Percentiles rank a stretch among this genome's conserved stretches.
Evolutionary conservation across 352 stramenopile species (phyloP).

Genomic region (Globisporangium carolinianum): DNA sequence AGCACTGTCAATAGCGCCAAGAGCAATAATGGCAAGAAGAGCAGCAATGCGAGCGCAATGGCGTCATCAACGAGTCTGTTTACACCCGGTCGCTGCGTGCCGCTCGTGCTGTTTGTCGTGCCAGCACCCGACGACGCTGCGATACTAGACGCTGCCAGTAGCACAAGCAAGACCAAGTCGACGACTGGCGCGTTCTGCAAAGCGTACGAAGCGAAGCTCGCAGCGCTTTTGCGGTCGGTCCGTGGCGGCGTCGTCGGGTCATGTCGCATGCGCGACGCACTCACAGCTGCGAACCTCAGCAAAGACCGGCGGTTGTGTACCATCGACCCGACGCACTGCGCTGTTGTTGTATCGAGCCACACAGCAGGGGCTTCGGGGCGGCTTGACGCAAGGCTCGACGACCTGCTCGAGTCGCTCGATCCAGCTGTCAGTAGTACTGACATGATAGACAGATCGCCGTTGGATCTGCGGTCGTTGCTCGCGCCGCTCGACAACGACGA

Average conservation of each 20-base stretch:
- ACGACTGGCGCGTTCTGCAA: conserved; percentile 55
- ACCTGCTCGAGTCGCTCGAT: conserved; percentile 38
- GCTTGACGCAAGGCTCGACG: conserved; percentile 27
- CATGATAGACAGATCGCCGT: too few relatives aligned
- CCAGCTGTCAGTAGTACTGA: background rate
- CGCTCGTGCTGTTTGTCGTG: conserved; percentile 53
- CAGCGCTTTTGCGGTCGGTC: conserved; percentile 42
- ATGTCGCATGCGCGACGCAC: conserved; percentile 43
- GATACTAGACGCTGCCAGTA: conserved; percentile 21
- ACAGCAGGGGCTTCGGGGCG: conserved; percentile 22
- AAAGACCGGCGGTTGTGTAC: conserved; percentile 69
- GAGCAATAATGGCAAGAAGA: conserved; percentile 34
- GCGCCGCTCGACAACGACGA: conserved; percentile 47
- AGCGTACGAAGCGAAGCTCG: conserved; percentile 45
- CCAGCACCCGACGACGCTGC: conserved; percentile 41
- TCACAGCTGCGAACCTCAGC: conserved; percentile 41
- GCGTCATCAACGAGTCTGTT: conserved; percentile 26
- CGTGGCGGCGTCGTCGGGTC: conserved; percentile 44
- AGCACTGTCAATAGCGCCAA: conserved; percentile 9
- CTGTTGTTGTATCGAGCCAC: conserved; percentile 43
- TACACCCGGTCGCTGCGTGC: conserved; percentile 51
- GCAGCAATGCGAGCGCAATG: conserved; percentile 5
- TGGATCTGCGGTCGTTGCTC: too few relatives aligned
- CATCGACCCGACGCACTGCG: conserved; percentile 59
- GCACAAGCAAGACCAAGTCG: conserved; percentile 14